Evolutionary conservation across 2,329 filamentous ascomycete genomes (phyloP), one percentile per base, ranked within the genome.

Genomic region (Paecilomyces sp.): DNA sequence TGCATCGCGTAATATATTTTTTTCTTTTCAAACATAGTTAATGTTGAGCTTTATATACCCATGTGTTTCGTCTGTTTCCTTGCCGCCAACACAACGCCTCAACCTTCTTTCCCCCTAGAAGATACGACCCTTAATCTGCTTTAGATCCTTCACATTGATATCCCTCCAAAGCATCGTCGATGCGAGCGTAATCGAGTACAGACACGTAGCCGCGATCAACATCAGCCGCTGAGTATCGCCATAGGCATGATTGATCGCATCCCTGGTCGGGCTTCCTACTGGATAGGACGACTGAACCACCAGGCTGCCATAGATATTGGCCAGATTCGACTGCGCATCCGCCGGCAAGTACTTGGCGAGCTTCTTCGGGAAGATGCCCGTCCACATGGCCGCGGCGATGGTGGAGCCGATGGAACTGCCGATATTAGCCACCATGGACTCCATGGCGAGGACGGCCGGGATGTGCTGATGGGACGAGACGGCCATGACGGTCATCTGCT

Each of bases 311-410:
- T 81, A 80, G 57, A 85, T 80, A 12, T 56, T 58, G 7, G 64
- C 66, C 1, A 76, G 31, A 54, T 76, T 73, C 68, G 0, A 55
- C 52, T 62, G 60, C 24, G 55, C 55, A n/a, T 36, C 54, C 8
- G 59, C 57, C 22, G 81, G 80, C 0, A 83, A 71, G 58, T 78
- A 71, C 41, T 69, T 67, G 30, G 62, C 59, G 12, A 84, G 74
- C 3, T 74, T 72, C 6, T 68, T 65, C 11, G 77, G 78, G 68
- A 87, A 81, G 1, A 80, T 77, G 57, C 77, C 75, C 0, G 78
- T 82, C 83, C 84, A 87, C 62, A 87, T 83, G 25, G 84, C 83
- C 0, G 76, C 77, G 1, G 84, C 75, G 47, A 87, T 78, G 4
- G 83, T 79, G 3, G 71, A 73, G 2, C 82, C 83, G 12, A 84